phyloP scores from a whole-genome alignment of 805 yeast genomes.

The Candida maesae region DNA sequence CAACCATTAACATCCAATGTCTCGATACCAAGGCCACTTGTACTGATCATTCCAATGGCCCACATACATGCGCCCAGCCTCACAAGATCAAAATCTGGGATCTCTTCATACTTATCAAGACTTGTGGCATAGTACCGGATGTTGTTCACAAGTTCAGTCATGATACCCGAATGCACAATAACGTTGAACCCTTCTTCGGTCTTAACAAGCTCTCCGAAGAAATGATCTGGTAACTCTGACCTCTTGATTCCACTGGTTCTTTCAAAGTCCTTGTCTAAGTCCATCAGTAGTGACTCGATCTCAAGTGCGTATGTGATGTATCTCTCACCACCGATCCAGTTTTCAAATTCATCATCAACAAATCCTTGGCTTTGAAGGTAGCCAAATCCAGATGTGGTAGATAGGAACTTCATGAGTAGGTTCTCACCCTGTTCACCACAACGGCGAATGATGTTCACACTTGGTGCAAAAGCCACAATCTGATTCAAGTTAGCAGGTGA shows the following conservation, averaged over 20 bases:
- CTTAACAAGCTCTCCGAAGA: constrained; percentile 74
- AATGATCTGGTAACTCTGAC: constrained; percentile 51
- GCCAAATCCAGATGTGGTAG: constrained; percentile 65
- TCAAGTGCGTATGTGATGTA: constrained; percentile 42
- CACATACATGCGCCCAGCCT: constrained; percentile 74
- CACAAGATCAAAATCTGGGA: constrained; percentile 31
- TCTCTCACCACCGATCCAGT: constrained; percentile 55
- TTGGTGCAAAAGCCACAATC: constrained; percentile 53
- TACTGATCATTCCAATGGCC: constrained; percentile 83
- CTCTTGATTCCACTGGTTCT: constrained; percentile 5
- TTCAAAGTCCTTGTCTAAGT: constrained; percentile 20
- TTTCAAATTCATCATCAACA: constrained; percentile 59
- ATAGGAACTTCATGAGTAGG: constrained; percentile 58
- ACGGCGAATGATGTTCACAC: constrained; percentile 33
- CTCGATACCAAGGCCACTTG: constrained; percentile 64
- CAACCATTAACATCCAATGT: constrained; percentile 51
- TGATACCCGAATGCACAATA: constrained; percentile 47
- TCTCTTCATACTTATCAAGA: constrained; percentile 17
- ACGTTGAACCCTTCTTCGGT: constrained; percentile 76
- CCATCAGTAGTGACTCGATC: constrained; percentile 39
- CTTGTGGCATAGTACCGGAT: constrained; percentile 31
- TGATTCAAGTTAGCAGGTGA: constrained; percentile 46
- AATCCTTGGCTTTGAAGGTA: constrained; percentile 57
- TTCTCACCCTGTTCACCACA: constrained; percentile 38
- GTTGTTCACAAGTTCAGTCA: constrained; percentile 36